Conservation (phyloP, 352 stramenopile genomes). For the Pythium biforme region DNA sequence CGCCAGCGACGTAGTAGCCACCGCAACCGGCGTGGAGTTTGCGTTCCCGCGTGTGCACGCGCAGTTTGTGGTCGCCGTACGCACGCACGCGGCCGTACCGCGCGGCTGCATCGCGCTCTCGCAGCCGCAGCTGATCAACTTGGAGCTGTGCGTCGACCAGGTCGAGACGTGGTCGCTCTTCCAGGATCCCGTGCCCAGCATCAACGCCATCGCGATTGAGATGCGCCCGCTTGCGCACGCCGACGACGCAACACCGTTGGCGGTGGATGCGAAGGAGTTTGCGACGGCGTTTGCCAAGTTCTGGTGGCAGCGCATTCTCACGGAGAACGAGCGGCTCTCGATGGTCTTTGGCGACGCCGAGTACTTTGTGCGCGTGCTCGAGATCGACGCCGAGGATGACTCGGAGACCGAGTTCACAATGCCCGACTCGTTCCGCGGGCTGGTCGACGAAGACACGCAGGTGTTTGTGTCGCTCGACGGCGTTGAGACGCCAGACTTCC, state of each 20-base stretch:
- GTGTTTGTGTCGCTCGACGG: slow-evolving; percentile 65
- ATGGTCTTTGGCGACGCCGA: slow-evolving; percentile 43
- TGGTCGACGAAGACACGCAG: slow-evolving; percentile 56
- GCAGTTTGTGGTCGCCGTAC: slow-evolving; percentile 71
- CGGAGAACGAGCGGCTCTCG: slow-evolving; percentile 77
- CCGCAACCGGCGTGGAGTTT: slow-evolving; percentile 29
- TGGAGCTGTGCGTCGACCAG: slow-evolving; percentile 77
- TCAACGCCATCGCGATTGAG: slow-evolving; percentile 59
- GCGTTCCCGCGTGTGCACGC: slow-evolving; percentile 67
- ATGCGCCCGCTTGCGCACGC: slow-evolving; percentile 54
- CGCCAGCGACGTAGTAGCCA: neutral
- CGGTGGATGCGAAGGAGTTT: slow-evolving; percentile 54
- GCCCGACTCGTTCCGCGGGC: slow-evolving; percentile 74
- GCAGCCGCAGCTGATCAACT: slow-evolving; percentile 69
- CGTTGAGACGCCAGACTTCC: slow-evolving; percentile 32
- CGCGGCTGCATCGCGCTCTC: slow-evolving; percentile 59
- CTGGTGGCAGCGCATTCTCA: slow-evolving; percentile 61
- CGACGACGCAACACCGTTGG: slow-evolving; percentile 3
- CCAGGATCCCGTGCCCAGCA: slow-evolving; percentile 40
- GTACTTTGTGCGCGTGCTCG: slow-evolving; percentile 73
- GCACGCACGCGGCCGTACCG: slow-evolving; percentile 37
- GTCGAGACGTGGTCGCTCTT: slow-evolving; percentile 77
- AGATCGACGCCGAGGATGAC: slow-evolving; percentile 68
- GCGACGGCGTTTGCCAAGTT: slow-evolving; percentile 50
- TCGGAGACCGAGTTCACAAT: slow-evolving; percentile 84